phyloP scores from a whole-genome alignment of 441 rosid genomes.

The Brassica balearica region DNA sequence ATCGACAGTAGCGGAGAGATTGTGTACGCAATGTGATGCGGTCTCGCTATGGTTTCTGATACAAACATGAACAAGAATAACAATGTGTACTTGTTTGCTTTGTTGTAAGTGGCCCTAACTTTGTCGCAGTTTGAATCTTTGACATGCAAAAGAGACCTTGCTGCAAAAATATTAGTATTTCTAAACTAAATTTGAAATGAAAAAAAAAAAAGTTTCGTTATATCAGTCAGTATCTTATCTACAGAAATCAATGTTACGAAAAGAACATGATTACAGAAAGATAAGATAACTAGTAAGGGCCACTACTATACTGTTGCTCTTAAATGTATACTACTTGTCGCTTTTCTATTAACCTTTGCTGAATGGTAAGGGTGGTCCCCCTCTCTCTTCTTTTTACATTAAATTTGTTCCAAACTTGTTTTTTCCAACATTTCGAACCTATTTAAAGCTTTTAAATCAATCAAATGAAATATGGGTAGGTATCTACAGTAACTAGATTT shows the following conservation, averaged over 20 bases:
- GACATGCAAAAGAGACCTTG: not conserved
- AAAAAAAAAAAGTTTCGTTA: not conserved
- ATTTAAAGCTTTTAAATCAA: not conserved
- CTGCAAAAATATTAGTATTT: not conserved
- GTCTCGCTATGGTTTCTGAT: slow-evolving; percentile 10
- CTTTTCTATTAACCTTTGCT: not conserved
- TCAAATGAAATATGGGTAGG: not conserved
- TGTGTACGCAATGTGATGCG: slow-evolving; percentile 83
- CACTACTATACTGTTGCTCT: not conserved
- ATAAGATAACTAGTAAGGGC: not conserved
- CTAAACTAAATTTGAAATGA: not conserved
- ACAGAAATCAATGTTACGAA: not conserved
- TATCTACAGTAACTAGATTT: no score
- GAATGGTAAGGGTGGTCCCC: not conserved
- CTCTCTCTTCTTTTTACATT: not conserved
- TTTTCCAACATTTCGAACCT: not conserved
- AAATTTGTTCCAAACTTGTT: not conserved
- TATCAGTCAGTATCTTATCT: not conserved
- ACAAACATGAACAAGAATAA: slow-evolving; percentile 13
- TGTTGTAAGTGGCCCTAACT: slow-evolving; percentile 13
- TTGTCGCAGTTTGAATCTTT: slow-evolving; percentile 31
- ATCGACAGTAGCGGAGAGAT: slow-evolving; percentile 97
- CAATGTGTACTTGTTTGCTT: slow-evolving; percentile 26
- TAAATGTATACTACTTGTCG: not conserved
- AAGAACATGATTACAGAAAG: not conserved